Base-by-base conservation (phyloP, 148 eudicot genomes). In the Rhododendron kiyosumense region DNA sequence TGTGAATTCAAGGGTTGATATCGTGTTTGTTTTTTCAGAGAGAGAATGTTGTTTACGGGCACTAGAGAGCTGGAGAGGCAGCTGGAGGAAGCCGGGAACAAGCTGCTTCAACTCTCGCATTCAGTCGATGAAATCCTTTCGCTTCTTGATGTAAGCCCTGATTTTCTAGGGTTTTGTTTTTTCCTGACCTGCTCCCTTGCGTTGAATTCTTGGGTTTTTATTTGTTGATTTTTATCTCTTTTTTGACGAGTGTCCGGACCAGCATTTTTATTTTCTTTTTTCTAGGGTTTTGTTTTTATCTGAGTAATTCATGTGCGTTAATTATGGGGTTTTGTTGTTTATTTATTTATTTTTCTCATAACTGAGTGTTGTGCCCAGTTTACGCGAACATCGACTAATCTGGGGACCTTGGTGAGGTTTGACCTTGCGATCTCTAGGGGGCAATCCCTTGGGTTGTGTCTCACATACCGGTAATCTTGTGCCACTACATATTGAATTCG, bases 121-220 rank as follows among this genome's bases (percentile, higher is more conserved):
- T 86, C 94, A 7, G 85, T 85, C n/a, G 84, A 91, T 78, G 90
- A 92, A 78, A 90, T 94, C 74, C 92, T 95, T 17, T 46, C 86
- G 69, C 84, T 92, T 67, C 97, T 95, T 77, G 93, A 91, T 57
- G 98, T 95, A 90, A 91, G 95, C 85, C 81, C 87, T 69, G 32
- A 15, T 75, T 78, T 81, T n/a, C 22, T 34, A 3, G 28, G 4
- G 63, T 12, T 63, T 54, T 54, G 22, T 15, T 49, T 45, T 54
- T 54, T 6, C 0, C 22, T 59, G 1, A 59, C 8, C 0, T 5
- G 76, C 0, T 67, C 17, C 43, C 67, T 48, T 34, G 32, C 54
- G 38, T 46, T 28, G 86, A 61, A 22, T 61, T 24, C 26, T 61
- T 6, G 26, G 67, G 1, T 59, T 59, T 59, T 59, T 1, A 36